Conservation (phyloP, 2,329 filamentous ascomycete species). For the Apiospora sp. region DNA sequence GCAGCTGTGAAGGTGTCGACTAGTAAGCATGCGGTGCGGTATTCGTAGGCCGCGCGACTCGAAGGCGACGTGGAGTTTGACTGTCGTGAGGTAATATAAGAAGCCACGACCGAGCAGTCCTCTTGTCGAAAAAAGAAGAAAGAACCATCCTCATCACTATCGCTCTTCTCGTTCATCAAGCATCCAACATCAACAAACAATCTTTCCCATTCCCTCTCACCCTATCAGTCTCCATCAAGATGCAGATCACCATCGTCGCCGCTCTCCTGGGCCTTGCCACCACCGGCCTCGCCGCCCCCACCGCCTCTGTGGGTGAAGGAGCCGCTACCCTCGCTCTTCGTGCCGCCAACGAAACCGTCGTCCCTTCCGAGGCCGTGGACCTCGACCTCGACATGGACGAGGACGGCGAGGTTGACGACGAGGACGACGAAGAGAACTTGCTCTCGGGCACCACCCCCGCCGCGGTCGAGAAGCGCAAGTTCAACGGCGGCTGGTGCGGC, state of each 20-base stretch:
- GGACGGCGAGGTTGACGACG: not conserved
- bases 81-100: not conserved
- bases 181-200: not conserved
- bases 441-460: not conserved
- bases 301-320: not conserved
- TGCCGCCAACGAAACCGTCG: not conserved
- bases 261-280: conserved; percentile 20
- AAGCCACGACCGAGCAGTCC: not conserved
- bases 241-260: conserved; percentile 4
- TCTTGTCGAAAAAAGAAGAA: not conserved
- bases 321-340: not conserved
- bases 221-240: not conserved
- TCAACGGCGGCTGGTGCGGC: conserved; percentile 3
- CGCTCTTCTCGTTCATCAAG: not conserved
- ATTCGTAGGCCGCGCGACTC: no score
- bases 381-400: no score
- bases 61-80: not conserved
- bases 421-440: not conserved
- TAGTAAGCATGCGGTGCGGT: not conserved
- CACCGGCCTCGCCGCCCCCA: conserved; percentile 21
- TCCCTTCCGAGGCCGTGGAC: not conserved
- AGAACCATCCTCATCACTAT: conserved; percentile 1
- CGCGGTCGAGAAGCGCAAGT: conserved; percentile 19
- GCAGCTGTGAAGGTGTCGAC: not conserved
- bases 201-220: not conserved